Base-by-base conservation (phyloP, 2,329 filamentous ascomycete genomes). In the Neobulgaria alba region DNA sequence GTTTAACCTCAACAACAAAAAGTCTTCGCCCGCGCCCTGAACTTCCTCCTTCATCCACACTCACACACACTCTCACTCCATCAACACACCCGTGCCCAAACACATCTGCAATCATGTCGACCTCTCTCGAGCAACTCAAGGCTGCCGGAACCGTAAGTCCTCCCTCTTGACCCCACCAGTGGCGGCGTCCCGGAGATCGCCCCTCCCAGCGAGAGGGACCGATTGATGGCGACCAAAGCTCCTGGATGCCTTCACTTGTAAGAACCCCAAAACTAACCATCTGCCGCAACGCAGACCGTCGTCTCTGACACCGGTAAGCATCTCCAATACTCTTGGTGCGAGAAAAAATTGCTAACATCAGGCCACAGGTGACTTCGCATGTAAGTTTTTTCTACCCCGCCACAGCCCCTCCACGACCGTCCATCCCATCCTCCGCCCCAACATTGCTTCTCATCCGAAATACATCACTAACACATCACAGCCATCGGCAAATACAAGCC, bases 401-500 rank as follows among this genome's bases (percentile, higher is more conserved):
- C 38, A 44, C 43, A 35, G 36, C 19, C 29, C 18, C 38, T 32
- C 19, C 36, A 42, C 21, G 21, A 20, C 33, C 32, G 15, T 18
- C 12, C 29, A 26, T 15, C 4, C 18, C 20, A n/a, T n/a, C n/a
- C n/a, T n/a, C n/a, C n/a, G n/a, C n/a, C n/a, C n/a, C n/a, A n/a
- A n/a, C n/a, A n/a, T n/a, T n/a, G n/a, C n/a, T n/a, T n/a, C n/a
- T n/a, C n/a, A n/a, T n/a, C n/a, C n/a, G 29, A 19, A 42, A 38
- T 29, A 21, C 29, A 51, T 47, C 48, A 44, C 33, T 45, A 38
- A 44, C 37, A 32, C 16, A 36, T 33, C 31, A 39, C 70, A 79
- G 89, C 89, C 67, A 98, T 98, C 67, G 89, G 76, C 75, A 95
- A 96, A 76, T 98, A 98, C 82, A 94, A 95, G 81, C 92, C 92